These are phyloP conservation scores for Crepidotus variabilis DNA, from an alignment of 768 basidiomycete genomes.

Conservation along the genomic window DNA sequence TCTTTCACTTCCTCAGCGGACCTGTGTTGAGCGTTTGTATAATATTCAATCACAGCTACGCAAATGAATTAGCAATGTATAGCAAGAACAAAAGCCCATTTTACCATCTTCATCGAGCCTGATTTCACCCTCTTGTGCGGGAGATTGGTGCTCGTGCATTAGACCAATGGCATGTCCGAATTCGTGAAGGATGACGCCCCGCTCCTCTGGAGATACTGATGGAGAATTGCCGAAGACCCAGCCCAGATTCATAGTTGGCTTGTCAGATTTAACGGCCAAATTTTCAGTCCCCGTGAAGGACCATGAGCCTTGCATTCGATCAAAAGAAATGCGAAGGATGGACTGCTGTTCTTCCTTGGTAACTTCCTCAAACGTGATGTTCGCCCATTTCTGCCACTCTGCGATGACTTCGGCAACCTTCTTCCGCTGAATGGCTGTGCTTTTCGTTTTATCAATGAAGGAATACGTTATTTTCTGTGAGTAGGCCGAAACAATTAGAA, in stretches of 20 bases:
- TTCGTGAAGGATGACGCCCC: slow-evolving; percentile 16
- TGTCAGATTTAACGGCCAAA: background rate
- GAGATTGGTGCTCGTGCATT: slow-evolving; percentile 16
- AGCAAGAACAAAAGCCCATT: background rate
- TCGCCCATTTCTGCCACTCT: slow-evolving; percentile 15
- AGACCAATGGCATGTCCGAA: slow-evolving; percentile 17
- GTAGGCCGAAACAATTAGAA: background rate
- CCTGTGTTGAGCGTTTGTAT: too few species aligned
- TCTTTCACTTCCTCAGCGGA: slow-evolving; percentile 1
- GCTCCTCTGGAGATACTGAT: background rate
- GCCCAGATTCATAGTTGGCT: slow-evolving; percentile 13
- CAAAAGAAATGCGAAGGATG: slow-evolving; percentile 10
- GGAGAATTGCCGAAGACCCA: slow-evolving; percentile 5
- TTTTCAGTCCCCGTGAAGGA: slow-evolving; percentile 11
- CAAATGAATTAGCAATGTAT: background rate
- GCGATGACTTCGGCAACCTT: slow-evolving; percentile 12
- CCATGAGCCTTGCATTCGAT: slow-evolving; percentile 9
- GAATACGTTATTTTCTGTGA: background rate
- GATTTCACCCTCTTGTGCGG: slow-evolving; percentile 9
- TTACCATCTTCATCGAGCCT: slow-evolving; percentile 9
- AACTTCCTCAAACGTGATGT: slow-evolving; percentile 9
- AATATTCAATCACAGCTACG: slow-evolving; percentile 10
- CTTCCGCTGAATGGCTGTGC: background rate
- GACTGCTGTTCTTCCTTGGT: background rate
- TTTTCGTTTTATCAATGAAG: background rate